A percentile compares a stretch with the other conserved stretches of the same genome.
phyloP scores from a whole-genome alignment of 78 protist species.

The Dictyostelium purpureum region DNA sequence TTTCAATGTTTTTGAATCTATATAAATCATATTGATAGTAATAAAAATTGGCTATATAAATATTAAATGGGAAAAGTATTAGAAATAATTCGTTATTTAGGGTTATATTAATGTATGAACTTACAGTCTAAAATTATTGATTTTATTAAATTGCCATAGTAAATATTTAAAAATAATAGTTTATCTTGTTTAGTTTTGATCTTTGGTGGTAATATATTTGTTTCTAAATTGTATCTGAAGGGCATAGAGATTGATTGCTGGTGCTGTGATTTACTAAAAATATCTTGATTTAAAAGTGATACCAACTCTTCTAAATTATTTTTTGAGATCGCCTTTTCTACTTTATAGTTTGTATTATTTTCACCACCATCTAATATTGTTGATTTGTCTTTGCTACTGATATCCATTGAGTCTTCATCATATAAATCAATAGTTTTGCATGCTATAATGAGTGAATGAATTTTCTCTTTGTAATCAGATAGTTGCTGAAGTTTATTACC shows the following conservation, averaged over 20 bases:
- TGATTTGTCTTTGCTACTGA: background rate
- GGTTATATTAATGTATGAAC: background rate
- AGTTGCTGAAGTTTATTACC: background rate
- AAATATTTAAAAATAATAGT: background rate
- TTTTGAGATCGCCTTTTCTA: slow-evolving; percentile 2
- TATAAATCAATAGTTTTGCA: slow-evolving; percentile 24
- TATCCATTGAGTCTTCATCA: background rate
- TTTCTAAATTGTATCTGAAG: background rate
- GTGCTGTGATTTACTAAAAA: background rate
- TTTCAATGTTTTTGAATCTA: background rate
- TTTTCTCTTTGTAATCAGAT: background rate
- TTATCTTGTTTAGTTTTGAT: background rate
- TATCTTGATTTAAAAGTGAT: background rate
- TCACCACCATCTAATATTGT: background rate
- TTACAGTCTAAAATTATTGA: background rate
- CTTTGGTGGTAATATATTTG: background rate
- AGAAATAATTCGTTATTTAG: background rate
- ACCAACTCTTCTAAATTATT: background rate
- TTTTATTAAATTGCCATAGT: slow-evolving; percentile 1
- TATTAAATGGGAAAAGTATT: background rate
- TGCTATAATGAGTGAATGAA: slow-evolving; percentile 19
- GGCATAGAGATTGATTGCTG: background rate
- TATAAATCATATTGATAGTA: background rate
- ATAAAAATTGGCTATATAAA: background rate
- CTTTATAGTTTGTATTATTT: background rate